A percentile compares a stretch with the other conserved stretches of the same genome.
Conservation (phyloP, 2,329 filamentous ascomycete genomes). For the Epichloe brachyelytri region DNA sequence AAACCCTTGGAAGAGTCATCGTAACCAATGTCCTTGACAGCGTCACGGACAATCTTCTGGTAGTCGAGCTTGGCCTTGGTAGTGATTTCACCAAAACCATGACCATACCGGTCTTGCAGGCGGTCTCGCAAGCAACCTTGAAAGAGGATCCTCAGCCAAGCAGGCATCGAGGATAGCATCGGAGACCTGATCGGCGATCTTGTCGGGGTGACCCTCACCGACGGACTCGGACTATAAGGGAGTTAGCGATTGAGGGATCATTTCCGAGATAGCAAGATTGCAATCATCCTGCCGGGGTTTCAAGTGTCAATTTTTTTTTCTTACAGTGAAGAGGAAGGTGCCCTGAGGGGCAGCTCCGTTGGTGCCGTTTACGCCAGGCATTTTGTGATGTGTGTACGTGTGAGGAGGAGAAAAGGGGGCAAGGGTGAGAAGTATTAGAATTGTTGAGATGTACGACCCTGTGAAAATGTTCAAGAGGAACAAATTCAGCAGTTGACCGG, state of each 20-base stretch:
- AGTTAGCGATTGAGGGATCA: conserved; percentile 10
- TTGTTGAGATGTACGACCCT: background rate
- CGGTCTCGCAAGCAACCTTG: conserved; percentile 98
- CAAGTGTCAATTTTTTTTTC: conserved; percentile 6
- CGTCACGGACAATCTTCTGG: conserved; percentile 88
- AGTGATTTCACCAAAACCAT: conserved; percentile 98
- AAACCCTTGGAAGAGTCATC: conserved; percentile 96
- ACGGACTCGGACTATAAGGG: conserved; percentile 62
- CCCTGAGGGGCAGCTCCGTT: conserved; percentile 35
- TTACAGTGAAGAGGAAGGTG: conserved; percentile 74
- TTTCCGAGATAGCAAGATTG: background rate
- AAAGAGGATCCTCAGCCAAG: conserved; percentile 84
- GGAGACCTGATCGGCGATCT: conserved; percentile 97
- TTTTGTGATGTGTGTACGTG: conserved; percentile 18
- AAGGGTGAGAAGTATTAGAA: background rate
- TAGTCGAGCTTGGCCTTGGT: conserved; percentile 94
- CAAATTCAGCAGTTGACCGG: background rate
- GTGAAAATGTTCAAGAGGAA: background rate
- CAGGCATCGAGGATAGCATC: conserved; percentile 98
- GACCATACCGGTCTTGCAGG: conserved; percentile 99
- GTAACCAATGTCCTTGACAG: conserved; percentile 98
- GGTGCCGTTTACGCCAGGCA: conserved; percentile 42
- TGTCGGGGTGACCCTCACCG: conserved; percentile 85
- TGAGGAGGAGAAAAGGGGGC: conserved; percentile 6
- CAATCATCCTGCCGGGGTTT: background rate